A percentile compares a stretch with the other conserved stretches of the same genome.
These are phyloP conservation scores for Peronospora farinosa DNA, from an alignment of 352 stramenopile genomes.

Conservation along the genomic window DNA sequence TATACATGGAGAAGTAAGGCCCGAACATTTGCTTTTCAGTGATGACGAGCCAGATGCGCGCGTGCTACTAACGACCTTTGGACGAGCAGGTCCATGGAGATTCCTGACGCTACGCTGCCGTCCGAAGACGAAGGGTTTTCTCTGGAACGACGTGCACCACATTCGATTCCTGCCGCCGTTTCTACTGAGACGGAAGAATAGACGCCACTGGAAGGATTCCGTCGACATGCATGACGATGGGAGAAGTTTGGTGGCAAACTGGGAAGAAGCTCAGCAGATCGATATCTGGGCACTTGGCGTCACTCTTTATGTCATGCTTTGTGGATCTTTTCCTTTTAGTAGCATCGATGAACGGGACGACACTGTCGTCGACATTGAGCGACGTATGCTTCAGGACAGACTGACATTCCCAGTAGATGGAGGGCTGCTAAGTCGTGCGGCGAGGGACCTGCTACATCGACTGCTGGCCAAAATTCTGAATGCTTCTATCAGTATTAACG, in stretches of 20 bases:
- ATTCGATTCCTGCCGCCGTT: constrained; percentile 63
- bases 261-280: constrained; percentile 55
- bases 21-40: constrained; percentile 70
- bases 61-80: constrained; percentile 61
- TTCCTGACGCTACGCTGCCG: constrained; percentile 25
- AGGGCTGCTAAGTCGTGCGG: constrained; percentile 48
- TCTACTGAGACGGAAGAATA: constrained; percentile 27
- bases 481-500: constrained; percentile 47
- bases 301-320: constrained; percentile 66
- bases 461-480: constrained; percentile 51
- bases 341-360: constrained; percentile 11
- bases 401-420: constrained; percentile 31
- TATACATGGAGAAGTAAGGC: constrained; percentile 62
- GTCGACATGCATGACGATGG: constrained; percentile 11
- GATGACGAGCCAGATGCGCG: constrained; percentile 56
- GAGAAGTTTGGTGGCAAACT: constrained; percentile 29
- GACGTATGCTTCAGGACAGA: constrained; percentile 22
- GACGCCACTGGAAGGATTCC: constrained; percentile 1
- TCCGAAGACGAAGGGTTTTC: constrained; percentile 19
- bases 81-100: constrained; percentile 46
- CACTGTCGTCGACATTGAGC: constrained; percentile 25
- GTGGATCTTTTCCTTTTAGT: constrained; percentile 50
- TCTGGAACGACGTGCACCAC: constrained; percentile 58
- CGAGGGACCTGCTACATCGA: constrained; percentile 50
- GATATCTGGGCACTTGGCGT: constrained; percentile 73